A percentile compares a stretch with the other conserved stretches of the same genome.
These are phyloP conservation scores for Acer negundo DNA, from an alignment of 345 rosid species.

Conservation along the genomic window DNA sequence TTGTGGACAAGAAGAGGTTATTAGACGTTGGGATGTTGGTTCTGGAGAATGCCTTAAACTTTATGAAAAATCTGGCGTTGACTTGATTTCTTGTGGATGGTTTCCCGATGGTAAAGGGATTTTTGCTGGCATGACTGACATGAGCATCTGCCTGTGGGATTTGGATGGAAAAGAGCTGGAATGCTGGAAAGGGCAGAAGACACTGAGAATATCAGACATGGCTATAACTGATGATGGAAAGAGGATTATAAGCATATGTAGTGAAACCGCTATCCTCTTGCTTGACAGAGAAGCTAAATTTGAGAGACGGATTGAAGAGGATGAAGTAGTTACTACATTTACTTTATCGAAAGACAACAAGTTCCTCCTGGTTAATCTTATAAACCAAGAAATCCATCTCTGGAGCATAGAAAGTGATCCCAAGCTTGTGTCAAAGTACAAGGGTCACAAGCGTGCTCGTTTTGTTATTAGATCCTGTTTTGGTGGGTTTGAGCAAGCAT, in stretches of 20 bases:
- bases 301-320: conserved; percentile 66
- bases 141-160: conserved; percentile 71
- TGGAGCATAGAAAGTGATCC: conserved; percentile 66
- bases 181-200: conserved; percentile 69
- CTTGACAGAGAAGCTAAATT: conserved; percentile 54
- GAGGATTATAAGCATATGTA: conserved; percentile 57
- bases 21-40: conserved; percentile 63
- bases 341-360: conserved; percentile 62
- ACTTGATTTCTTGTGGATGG: conserved; percentile 79
- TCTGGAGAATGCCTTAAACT: conserved; percentile 59
- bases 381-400: conserved; percentile 69
- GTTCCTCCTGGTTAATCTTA: conserved; percentile 56
- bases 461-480: conserved; percentile 70
- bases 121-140: conserved; percentile 58
- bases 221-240: conserved; percentile 69
- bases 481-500: conserved; percentile 65
- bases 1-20: conserved; percentile 65
- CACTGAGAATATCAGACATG: conserved; percentile 60
- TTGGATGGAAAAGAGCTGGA: conserved; percentile 67
- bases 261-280: conserved; percentile 50
- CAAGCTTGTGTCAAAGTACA: conserved; percentile 55
- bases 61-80: conserved; percentile 52
- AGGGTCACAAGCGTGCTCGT: conserved; percentile 59
- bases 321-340: conserved; percentile 63
- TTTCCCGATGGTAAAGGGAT: conserved; percentile 53